A percentile compares a stretch with the other conserved stretches of the same genome.
Evolutionary conservation across 2,329 filamentous ascomycete species (phyloP).

Genomic region (Aspergillus tamarii): DNA sequence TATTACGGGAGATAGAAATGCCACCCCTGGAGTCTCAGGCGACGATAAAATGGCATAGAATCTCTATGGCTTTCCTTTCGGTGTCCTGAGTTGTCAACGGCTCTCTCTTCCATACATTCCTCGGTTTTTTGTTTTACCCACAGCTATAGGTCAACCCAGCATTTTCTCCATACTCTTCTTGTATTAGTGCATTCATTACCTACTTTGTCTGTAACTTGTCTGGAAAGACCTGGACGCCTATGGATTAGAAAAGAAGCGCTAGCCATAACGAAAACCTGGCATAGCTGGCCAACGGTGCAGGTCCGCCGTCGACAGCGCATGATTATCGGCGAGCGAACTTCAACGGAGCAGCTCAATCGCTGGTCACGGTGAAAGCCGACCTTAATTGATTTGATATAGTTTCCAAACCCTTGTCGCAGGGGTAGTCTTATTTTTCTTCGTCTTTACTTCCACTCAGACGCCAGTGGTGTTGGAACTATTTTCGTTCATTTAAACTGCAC

Average conservation of each 20-base stretch:
- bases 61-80: background rate
- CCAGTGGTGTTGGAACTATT: background rate
- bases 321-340: background rate
- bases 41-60: background rate
- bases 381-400: background rate
- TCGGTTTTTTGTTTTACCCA: background rate
- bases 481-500: background rate
- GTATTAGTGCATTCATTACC: background rate
- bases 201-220: background rate
- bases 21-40: conserved; percentile 1
- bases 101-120: background rate
- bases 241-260: background rate
- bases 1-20: conserved; percentile 1
- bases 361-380: background rate
- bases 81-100: background rate
- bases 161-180: background rate
- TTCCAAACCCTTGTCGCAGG: background rate
- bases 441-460: background rate
- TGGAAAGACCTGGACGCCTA: background rate
- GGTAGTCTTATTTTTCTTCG: background rate
- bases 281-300: conserved; percentile 4
- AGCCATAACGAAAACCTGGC: background rate
- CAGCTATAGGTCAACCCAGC: background rate
- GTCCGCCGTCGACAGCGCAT: background rate
- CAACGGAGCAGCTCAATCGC: background rate